Evolutionary conservation across 306 rosid genomes (phyloP), one percentile per base, ranked within the genome.

Genomic region (Quercus variabilis): DNA sequence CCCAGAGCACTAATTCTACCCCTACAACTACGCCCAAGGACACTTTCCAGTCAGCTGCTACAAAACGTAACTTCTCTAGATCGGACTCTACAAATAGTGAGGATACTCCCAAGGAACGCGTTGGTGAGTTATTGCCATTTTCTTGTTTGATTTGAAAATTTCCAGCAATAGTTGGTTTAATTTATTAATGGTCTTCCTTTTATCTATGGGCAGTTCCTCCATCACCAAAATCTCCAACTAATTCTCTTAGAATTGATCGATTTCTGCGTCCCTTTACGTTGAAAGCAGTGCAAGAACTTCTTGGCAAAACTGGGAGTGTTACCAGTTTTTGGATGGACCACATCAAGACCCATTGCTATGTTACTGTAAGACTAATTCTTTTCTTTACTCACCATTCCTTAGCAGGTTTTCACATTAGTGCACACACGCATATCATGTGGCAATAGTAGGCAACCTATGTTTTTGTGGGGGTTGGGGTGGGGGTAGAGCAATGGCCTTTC

Each of bases 261-360:
- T 96, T 96, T 79, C 90, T 93, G 78, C 97, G 99, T 38, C 99
- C 99, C 59, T 93, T 96, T 85, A 96, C 98, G 78, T 87, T 96
- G 79, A 96, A 96, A 86, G 92, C 94, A 35, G 98, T 96, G 82
- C 99, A 93, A 88, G 99, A 93, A 71, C 93, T 96, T 89, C 77
- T 96, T 26, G 97, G 94, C 26, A 93, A 92, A 86, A 91, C 93
- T 67, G 98, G 99, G 69, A 81, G 71, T 15, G 92, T 96, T 21
- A 72, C 82, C 65, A 87, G 87, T 83, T 96, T 96, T 85, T 96
- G 99, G 99, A 96, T 96, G 98, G 99, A 96, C 83, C 99, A 91
- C 83, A 96, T 96, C 69, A 96, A 96, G 89, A 93, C 99, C 63
- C 99, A 96, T 81, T 96, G 99, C 94, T 96, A 86, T 84, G 97